Evolutionary conservation across 2,329 filamentous ascomycete species (phyloP).

Genomic region (Aspergillus versicolor): DNA sequence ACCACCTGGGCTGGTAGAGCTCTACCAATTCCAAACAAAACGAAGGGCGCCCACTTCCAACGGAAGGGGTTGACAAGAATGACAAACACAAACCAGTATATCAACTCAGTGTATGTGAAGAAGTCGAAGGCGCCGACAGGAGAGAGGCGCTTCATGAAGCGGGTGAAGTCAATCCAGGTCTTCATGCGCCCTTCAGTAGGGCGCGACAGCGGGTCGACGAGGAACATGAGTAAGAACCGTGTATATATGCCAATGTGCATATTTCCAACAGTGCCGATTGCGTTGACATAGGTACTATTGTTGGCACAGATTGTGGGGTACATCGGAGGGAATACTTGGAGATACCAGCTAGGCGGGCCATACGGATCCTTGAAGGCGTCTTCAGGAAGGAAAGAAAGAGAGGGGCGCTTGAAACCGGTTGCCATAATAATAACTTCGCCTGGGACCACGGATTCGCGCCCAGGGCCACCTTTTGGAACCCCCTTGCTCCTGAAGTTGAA

Average conservation of each 20-base stretch:
- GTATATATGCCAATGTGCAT: conserved; percentile 92
- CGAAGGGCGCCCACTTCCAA: conserved; percentile 87
- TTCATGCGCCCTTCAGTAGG: conserved; percentile 75
- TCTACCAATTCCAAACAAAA: conserved; percentile 72
- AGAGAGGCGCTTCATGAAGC: conserved; percentile 65
- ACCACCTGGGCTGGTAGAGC: conserved; percentile 67
- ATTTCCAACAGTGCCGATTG: conserved; percentile 79
- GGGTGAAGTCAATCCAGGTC: conserved; percentile 83
- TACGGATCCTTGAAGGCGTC: conserved; percentile 74
- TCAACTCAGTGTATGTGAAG: conserved; percentile 80
- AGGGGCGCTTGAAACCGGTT: conserved; percentile 75
- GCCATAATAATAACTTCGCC: conserved; percentile 81
- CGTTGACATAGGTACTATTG: conserved; percentile 80
- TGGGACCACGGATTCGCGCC: conserved; percentile 63
- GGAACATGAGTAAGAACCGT: conserved; percentile 80
- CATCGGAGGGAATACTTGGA: conserved; percentile 77
- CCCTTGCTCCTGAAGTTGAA: conserved; percentile 72
- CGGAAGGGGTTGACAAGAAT: conserved; percentile 78
- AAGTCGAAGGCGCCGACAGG: conserved; percentile 82
- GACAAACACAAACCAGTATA: conserved; percentile 84
- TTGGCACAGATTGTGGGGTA: conserved; percentile 75
- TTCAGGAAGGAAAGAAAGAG: conserved; percentile 69
- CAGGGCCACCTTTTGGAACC: conserved; percentile 74
- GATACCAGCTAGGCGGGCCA: conserved; percentile 79
- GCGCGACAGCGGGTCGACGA: conserved; percentile 73